phyloP scores from a whole-genome alignment of 2,329 filamentous ascomycete species.

The Alternaria angustiovoidea region DNA sequence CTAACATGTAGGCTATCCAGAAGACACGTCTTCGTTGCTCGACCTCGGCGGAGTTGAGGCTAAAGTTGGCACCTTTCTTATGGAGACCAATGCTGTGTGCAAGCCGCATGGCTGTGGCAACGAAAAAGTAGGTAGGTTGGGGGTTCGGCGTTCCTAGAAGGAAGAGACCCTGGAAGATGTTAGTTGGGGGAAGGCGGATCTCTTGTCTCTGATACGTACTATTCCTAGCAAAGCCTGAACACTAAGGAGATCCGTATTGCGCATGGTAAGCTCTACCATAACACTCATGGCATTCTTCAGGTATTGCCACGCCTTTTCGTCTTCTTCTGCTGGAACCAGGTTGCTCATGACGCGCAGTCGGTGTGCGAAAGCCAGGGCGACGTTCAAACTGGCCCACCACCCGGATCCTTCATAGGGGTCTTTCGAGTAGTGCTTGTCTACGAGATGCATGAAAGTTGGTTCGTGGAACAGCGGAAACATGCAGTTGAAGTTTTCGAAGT shows the following conservation, averaged over 20 bases:
- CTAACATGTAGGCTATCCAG: conserved; percentile 78
- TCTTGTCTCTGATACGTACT: conserved; percentile 54
- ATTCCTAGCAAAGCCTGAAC: conserved; percentile 94
- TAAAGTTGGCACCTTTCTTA: conserved; percentile 91
- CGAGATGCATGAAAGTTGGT: conserved; percentile 96
- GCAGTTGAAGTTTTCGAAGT: conserved; percentile 98
- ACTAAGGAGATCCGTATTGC: conserved; percentile 92
- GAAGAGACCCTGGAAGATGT: conserved; percentile 71
- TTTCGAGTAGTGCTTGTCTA: conserved; percentile 89
- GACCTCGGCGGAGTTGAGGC: conserved; percentile 90
- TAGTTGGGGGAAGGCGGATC: conserved; percentile 14
- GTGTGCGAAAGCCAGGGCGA: conserved; percentile 91
- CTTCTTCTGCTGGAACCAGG: conserved; percentile 86
- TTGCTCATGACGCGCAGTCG: conserved; percentile 95
- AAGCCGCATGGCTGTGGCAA: conserved; percentile 87
- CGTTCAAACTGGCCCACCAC: conserved; percentile 98
- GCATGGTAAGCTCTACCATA: conserved; percentile 90
- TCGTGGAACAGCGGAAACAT: conserved; percentile 98
- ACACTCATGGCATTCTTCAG: conserved; percentile 97
- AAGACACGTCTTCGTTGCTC: conserved; percentile 86
- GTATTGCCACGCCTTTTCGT: conserved; percentile 93
- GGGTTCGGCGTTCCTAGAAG: conserved; percentile 96
- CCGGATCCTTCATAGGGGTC: conserved; percentile 95
- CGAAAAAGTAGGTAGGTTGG: conserved; percentile 89
- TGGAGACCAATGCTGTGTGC: conserved; percentile 95